Conservation (phyloP, 345 rosid species). For the Lumnitzera racemosa region DNA sequence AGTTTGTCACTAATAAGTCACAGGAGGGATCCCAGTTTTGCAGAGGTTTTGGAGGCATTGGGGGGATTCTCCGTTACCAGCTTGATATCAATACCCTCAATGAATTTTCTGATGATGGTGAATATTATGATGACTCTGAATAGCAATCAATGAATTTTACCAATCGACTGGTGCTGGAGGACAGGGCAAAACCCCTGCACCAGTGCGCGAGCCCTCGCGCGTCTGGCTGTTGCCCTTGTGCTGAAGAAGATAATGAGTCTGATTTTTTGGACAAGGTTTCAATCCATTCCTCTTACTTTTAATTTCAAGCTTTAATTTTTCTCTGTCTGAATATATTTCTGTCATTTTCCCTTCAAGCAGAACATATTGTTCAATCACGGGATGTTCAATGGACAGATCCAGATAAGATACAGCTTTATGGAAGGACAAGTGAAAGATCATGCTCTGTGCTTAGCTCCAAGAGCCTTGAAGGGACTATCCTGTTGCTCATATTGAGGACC, state of each 20-base stretch:
- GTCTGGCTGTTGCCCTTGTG: constrained; percentile 10
- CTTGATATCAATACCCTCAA: constrained; percentile 52
- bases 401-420: too few relatives aligned
- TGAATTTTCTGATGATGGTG: constrained; percentile 50
- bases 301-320: not conserved
- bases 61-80: constrained; percentile 64
- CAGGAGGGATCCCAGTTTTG: constrained; percentile 74
- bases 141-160: constrained; percentile 53
- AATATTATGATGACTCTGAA: constrained; percentile 48
- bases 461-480: too few relatives aligned
- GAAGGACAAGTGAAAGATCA: too few relatives aligned
- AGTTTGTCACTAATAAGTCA: constrained; percentile 67
- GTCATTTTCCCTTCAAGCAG: not conserved
- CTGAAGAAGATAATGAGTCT: not conserved
- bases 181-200: constrained; percentile 34
- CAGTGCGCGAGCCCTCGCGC: constrained; percentile 17
- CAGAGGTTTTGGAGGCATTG: constrained; percentile 70
- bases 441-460: too few relatives aligned
- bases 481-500: too few relatives aligned
- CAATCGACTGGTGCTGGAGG: constrained; percentile 40
- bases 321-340: not conserved
- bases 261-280: constrained; percentile 13
- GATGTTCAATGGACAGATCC: too few relatives aligned
- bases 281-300: constrained; percentile 4
- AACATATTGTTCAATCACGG: not conserved